Percentiles rank a stretch among this genome's conserved stretches.
phyloP scores from a whole-genome alignment of 23 red algal species.

The Chondrus crispus region DNA sequence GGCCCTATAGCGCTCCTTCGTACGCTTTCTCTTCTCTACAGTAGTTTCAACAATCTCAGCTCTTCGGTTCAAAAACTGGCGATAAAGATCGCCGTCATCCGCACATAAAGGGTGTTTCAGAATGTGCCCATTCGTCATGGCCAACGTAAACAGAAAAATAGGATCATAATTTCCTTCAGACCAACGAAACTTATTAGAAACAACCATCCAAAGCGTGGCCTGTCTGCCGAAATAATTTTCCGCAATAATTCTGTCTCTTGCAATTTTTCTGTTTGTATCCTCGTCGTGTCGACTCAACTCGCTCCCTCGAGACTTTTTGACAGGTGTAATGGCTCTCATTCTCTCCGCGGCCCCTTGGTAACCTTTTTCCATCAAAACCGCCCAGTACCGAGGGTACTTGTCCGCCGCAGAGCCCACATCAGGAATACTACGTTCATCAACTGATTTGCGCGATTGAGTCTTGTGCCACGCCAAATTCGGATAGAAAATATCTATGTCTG shows the following conservation, averaged over 20 bases:
- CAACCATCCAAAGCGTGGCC: not conserved
- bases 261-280: not conserved
- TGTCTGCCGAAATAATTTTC: not conserved
- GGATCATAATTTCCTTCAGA: not conserved
- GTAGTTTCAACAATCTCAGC: no score
- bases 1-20: no score
- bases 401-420: not conserved
- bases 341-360: not conserved
- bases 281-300: not conserved
- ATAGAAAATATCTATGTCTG: not conserved
- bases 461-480: not conserved
- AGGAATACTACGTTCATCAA: not conserved
- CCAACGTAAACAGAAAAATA: not conserved
- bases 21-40: no score
- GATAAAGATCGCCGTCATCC: no score
- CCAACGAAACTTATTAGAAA: not conserved
- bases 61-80: no score
- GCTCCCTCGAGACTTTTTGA: not conserved
- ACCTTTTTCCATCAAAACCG: not conserved
- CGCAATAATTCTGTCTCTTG: not conserved
- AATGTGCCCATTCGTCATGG: not conserved
- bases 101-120: no score
- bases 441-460: not conserved
- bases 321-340: not conserved
- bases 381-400: not conserved